These are phyloP conservation scores for Pyrenula massariospora DNA, from an alignment of 495 filamentous ascomycete species.

Conservation along the genomic window DNA sequence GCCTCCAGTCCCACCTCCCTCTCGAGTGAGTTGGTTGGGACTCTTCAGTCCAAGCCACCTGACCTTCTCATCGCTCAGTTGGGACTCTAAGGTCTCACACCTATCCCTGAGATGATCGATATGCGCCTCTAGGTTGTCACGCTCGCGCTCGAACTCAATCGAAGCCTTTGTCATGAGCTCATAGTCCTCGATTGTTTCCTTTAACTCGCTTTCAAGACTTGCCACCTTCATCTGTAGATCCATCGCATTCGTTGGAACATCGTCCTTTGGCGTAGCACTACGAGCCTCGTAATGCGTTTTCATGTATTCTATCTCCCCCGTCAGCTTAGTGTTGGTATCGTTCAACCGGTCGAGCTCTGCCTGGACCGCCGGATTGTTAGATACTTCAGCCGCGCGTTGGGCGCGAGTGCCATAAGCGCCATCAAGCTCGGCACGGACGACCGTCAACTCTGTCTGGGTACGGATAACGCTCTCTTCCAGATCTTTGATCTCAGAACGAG, in stretches of 20 bases:
- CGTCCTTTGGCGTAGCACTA: conserved; percentile 9
- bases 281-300: conserved; percentile 25
- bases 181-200: conserved; percentile 71
- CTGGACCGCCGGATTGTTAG: conserved; percentile 52
- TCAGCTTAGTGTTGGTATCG: conserved; percentile 42
- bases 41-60: conserved; percentile 54
- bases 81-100: conserved; percentile 53
- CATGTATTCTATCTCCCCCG: conserved; percentile 44
- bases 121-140: conserved; percentile 60
- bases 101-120: conserved; percentile 61
- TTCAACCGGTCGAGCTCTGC: conserved; percentile 56
- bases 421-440: conserved; percentile 90
- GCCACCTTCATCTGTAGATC: conserved; percentile 47
- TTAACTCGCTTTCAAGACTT: conserved; percentile 65
- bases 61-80: conserved; percentile 62
- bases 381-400: conserved; percentile 65
- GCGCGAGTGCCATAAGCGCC: conserved; percentile 76
- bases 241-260: conserved; percentile 12
- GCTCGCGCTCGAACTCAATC: conserved; percentile 79
- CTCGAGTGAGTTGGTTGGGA: conserved; percentile 32
- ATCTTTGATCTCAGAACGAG: conserved; percentile 51
- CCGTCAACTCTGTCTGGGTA: conserved; percentile 79
- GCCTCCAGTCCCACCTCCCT: conserved; percentile 23
- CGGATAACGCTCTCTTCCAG: conserved; percentile 75
- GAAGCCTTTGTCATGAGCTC: conserved; percentile 77